Conservation (phyloP, 306 rosid genomes). For the Astragalus glycyphyllos region DNA sequence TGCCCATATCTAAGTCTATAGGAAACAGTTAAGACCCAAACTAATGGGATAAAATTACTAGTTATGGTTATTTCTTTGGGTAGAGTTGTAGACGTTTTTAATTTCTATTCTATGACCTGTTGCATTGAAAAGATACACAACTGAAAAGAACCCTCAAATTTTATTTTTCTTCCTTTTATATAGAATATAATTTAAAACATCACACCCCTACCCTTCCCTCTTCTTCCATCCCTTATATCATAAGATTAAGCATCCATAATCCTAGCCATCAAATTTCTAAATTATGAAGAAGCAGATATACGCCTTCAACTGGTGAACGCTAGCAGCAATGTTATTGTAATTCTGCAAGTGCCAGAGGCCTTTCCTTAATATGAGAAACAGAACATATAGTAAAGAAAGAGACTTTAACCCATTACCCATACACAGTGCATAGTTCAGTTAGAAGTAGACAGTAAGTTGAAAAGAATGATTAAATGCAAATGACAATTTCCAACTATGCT, state of each 20-base stretch:
- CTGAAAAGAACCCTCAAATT: not conserved
- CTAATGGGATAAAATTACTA: not conserved
- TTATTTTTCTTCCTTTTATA: not conserved
- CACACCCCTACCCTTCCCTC: not conserved
- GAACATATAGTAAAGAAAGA: conserved; percentile 2
- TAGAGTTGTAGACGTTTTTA: not conserved
- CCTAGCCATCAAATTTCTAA: conserved; percentile 4
- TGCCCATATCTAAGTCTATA: not conserved
- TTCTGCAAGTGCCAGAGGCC: conserved; percentile 11
- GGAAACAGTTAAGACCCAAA: conserved; percentile 1
- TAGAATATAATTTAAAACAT: conserved; percentile 1
- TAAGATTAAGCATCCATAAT: not conserved
- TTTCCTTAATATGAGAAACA: conserved; percentile 9
- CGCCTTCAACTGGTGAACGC: conserved; percentile 20
- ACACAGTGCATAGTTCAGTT: conserved; percentile 2
- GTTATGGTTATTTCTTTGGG: no score
- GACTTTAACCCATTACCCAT: not conserved
- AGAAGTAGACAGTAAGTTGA: conserved; percentile 16
- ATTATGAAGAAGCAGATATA: conserved; percentile 25
- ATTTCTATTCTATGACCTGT: conserved; percentile 1
- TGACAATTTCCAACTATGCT: conserved; percentile 15
- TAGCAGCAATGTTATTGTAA: conserved; percentile 20
- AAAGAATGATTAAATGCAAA: conserved; percentile 5
- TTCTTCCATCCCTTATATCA: not conserved
- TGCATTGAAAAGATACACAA: not conserved